These are phyloP conservation scores for Pythium oligandrum DNA, from an alignment of 352 stramenopile species.

Conservation along the genomic window DNA sequence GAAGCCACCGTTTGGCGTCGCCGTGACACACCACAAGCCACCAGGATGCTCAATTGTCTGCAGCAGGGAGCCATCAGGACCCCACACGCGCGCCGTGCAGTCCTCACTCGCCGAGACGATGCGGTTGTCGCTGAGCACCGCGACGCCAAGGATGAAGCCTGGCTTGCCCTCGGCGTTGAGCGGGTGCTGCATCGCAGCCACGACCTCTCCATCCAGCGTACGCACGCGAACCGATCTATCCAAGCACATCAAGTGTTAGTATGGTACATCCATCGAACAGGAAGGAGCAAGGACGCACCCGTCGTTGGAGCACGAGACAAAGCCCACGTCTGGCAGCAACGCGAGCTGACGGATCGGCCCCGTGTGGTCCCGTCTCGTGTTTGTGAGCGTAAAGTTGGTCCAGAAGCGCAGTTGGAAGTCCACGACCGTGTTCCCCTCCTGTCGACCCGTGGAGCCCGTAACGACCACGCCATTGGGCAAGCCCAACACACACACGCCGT, in stretches of 20 bases:
- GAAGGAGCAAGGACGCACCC: conserved; percentile 21
- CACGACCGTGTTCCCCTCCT: conserved; percentile 70
- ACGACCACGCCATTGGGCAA: conserved; percentile 58
- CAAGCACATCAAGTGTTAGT: neutral
- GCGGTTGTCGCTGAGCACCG: conserved; percentile 45
- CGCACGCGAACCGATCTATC: conserved; percentile 57
- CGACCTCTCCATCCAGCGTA: conserved; percentile 48
- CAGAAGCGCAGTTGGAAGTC: conserved; percentile 82
- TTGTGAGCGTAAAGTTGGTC: conserved; percentile 41
- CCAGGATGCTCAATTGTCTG: conserved; percentile 84
- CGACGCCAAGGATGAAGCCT: conserved; percentile 71
- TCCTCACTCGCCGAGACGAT: conserved; percentile 82
- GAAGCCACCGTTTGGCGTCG: conserved; percentile 86
- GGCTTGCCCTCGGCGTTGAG: conserved; percentile 80
- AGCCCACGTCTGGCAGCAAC: conserved; percentile 59
- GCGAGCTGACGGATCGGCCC: conserved; percentile 72
- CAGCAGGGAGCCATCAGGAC: conserved; percentile 36
- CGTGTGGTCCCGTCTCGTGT: conserved; percentile 56
- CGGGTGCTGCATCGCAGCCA: conserved; percentile 70
- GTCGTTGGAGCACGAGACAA: conserved; percentile 84
- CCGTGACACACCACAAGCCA: conserved; percentile 80
- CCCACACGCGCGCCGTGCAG: conserved; percentile 77
- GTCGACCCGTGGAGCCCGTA: conserved; percentile 70
- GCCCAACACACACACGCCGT: conserved; percentile 75
- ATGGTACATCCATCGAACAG: neutral